phyloP scores from a whole-genome alignment of 805 yeast species.

The Saccharomycopsis oosterbeekiorum region DNA sequence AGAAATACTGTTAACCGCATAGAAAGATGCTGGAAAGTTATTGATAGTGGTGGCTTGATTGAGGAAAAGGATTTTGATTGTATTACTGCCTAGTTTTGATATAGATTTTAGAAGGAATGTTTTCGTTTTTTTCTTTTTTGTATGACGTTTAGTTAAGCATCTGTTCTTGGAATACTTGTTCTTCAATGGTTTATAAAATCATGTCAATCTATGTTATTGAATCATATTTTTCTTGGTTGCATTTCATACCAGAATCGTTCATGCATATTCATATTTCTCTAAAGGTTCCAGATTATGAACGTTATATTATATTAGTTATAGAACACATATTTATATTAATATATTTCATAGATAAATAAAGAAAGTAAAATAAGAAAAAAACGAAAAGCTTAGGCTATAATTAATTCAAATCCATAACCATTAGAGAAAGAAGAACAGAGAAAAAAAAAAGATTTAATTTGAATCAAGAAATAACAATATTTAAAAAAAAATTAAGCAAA shows the following conservation, averaged over 20 bases:
- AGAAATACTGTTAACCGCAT: slow-evolving; percentile 3
- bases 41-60: slow-evolving; percentile 4
- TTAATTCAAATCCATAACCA: neutral
- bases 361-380: no score
- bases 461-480: neutral
- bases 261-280: no score
- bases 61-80: slow-evolving; percentile 3
- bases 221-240: no score
- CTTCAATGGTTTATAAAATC: no score
- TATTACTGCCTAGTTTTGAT: neutral
- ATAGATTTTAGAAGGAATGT: neutral
- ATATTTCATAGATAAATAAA: no score
- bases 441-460: neutral
- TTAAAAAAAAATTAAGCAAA: neutral
- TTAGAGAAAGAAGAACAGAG: neutral
- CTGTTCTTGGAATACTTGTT: no score
- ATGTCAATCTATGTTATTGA: no score
- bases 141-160: neutral
- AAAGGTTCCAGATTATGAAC: no score
- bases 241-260: no score
- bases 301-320: no score
- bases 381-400: neutral
- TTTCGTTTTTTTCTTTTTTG: neutral
- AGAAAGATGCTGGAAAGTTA: slow-evolving; percentile 4
- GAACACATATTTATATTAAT: no score